Base-by-base conservation (phyloP, 805 yeast genomes). In the Priceomyces castillae region DNA sequence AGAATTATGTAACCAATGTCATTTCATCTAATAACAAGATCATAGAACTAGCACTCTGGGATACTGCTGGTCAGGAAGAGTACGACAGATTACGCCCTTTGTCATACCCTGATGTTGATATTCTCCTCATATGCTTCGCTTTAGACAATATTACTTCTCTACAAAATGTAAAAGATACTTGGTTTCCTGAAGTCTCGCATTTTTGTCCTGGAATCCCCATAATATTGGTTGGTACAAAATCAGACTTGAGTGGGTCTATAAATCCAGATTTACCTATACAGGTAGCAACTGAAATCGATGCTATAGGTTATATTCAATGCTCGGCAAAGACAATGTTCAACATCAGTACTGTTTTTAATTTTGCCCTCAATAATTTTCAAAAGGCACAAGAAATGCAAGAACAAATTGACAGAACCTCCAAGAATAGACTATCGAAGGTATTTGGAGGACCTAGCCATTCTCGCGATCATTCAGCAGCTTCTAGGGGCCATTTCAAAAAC, bases 61-160 rank as follows among this genome's bases (percentile, higher is more conserved):
- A 88, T 59, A 86, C 95, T 0, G 95, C 95, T 0, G 94, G 95
- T 2, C 94, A 86, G 64, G 95, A 87, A 62, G 94, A 86, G 60
- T 86, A 85, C 57, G 90, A 84, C 58, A 69, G 95, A 41, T 66
- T 87, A 43, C 71, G 96, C 47, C 94, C 95, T 1, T 68, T 89
- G 38, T 75, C 85, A 34, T 88, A 88, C 57, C 84, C 90, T 4
- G 95, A 86, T 52, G 86, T 84, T 2, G 86, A 88, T 59, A 67
- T 89, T 1, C 62, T 89, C 14, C 67, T 90, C 44, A 69, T 89
- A 7, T 90, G 96, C 46, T 90, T 86, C 61, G 70, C 92, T 1
- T 73, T 88, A 22, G 84, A 82, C 52, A 76, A 75, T 43, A 65
- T 71, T 15, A 76, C 76, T 25, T 80, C 90, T 17, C 69, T 90